Conservation (phyloP, 83 land plant species). For the Picea mariana region DNA sequence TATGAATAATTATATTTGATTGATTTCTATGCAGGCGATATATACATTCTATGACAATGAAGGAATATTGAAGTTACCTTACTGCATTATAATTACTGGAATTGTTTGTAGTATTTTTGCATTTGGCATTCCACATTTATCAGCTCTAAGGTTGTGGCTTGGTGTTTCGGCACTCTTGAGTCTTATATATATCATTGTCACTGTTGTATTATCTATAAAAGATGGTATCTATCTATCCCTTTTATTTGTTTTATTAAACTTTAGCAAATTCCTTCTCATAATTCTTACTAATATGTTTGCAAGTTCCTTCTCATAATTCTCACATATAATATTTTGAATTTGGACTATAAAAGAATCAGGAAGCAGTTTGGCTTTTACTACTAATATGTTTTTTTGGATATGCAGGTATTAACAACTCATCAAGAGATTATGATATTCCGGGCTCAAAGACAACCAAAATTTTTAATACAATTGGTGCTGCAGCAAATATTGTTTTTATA, state of each 20-base stretch:
- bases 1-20: neutral
- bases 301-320: neutral
- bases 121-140: constrained; percentile 16
- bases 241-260: no score
- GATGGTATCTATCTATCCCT: constrained; percentile 42
- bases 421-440: constrained; percentile 57
- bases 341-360: no score
- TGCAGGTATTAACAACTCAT: constrained; percentile 33
- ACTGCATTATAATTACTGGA: constrained; percentile 59
- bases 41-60: constrained; percentile 33
- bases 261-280: no score
- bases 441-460: constrained; percentile 37
- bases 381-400: neutral
- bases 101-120: constrained; percentile 67
- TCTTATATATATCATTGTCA: constrained; percentile 4
- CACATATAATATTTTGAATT: neutral
- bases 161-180: no score
- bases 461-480: constrained; percentile 62
- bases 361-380: neutral
- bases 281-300: no score
- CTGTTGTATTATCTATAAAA: constrained; percentile 41
- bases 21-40: constrained; percentile 38
- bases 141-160: no score
- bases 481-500: constrained; percentile 70
- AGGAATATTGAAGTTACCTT: constrained; percentile 48